Percentiles rank a stretch among this genome's conserved stretches.
Evolutionary conservation across 345 rosid species (phyloP).

Genomic region (Trapa bicornis): DNA sequence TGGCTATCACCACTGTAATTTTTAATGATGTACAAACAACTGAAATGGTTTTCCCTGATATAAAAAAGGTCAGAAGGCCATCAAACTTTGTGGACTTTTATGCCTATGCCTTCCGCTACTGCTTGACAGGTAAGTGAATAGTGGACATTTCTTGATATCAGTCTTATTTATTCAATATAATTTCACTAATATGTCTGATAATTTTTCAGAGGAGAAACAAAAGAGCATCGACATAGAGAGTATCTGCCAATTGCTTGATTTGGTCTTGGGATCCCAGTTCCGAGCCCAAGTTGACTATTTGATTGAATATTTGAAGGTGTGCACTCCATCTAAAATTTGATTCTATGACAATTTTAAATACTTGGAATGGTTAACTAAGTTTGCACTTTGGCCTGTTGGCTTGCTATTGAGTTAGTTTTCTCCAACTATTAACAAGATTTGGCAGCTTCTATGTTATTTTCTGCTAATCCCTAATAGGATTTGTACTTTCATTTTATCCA

Average conservation of each 20-base stretch:
- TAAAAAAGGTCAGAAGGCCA: slow-evolving; percentile 50
- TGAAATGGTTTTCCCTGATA: slow-evolving; percentile 12
- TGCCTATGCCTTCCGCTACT: slow-evolving; percentile 73
- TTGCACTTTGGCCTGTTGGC: neutral
- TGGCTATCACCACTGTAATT: neutral
- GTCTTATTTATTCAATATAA: slow-evolving; percentile 1
- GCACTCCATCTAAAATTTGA: neutral
- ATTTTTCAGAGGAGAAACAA: slow-evolving; percentile 73
- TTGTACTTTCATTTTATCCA: neutral
- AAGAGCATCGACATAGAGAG: slow-evolving; percentile 84
- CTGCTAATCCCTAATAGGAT: neutral
- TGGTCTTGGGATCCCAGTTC: slow-evolving; percentile 66
- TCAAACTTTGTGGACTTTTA: slow-evolving; percentile 72
- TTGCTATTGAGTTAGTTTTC: neutral
- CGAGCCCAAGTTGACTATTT: slow-evolving; percentile 67
- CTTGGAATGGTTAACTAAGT: neutral
- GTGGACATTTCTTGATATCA: slow-evolving; percentile 1
- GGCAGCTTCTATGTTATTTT: neutral
- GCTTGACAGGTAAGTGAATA: slow-evolving; percentile 60
- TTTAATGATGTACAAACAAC: neutral
- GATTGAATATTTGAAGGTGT: slow-evolving; percentile 61
- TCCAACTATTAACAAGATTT: neutral
- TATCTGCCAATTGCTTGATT: slow-evolving; percentile 66
- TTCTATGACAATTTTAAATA: neutral
- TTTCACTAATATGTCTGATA: slow-evolving; percentile 6